phyloP scores from a whole-genome alignment of 257 asterid genomes.

The Ophiorrhiza pumila region DNA sequence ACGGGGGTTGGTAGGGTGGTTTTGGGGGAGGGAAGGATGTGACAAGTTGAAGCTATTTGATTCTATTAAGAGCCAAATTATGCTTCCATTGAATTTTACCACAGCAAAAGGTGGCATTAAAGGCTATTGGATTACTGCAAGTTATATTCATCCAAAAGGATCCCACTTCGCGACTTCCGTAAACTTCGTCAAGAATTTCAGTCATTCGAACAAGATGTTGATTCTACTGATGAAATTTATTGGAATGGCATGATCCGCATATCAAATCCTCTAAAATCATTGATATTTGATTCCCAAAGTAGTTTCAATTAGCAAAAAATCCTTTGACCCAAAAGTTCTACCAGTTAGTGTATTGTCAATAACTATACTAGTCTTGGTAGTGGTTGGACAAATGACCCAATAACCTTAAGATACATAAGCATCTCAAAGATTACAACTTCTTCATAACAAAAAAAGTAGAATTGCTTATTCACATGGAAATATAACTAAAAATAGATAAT shows the following conservation, averaged over 20 bases:
- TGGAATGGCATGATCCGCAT: too few relatives aligned
- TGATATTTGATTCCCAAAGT: neutral
- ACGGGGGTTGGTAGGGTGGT: too few relatives aligned
- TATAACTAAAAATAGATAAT: neutral
- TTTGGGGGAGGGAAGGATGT: neutral
- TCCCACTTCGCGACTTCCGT: neutral
- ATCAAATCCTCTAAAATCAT: too few relatives aligned
- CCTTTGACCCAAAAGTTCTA: neutral
- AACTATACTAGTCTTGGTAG: neutral
- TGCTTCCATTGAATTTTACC: neutral
- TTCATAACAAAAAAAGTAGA: neutral
- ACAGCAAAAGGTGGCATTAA: neutral
- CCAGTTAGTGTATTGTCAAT: neutral
- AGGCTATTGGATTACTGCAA: neutral
- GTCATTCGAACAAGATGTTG: neutral
- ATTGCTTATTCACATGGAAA: neutral
- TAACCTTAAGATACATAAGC: neutral
- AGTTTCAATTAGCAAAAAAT: too few relatives aligned
- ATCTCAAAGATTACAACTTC: neutral
- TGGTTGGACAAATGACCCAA: neutral
- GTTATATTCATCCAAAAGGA: neutral
- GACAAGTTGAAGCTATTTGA: neutral
- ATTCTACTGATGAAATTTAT: neutral
- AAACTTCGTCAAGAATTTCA: neutral
- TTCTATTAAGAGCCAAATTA: neutral